Base-by-base conservation (phyloP, 75 land plant genomes). In the Cryptomeria japonica region DNA sequence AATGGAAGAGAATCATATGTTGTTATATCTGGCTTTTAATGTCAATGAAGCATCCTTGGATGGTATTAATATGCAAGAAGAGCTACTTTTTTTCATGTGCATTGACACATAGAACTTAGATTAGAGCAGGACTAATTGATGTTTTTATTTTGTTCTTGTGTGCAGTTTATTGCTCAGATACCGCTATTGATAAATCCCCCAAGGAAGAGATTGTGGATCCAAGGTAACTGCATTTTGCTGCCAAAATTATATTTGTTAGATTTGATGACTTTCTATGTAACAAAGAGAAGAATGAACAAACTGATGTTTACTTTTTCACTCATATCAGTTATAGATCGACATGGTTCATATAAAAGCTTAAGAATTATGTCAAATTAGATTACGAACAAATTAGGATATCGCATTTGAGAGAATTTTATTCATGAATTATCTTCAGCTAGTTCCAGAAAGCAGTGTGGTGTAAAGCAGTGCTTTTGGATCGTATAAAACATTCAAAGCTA, bases 101-200 rank as follows among this genome's bases (percentile, higher is more conserved):
- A 73, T 73, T 73, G 37, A 12, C 15, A 73, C 28, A 32, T 73
- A 34, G 34, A 73, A 31, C 77, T 32, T 34, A 14, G 34, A 73
- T 11, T 36, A 73, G 77, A 73, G 77, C 37, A 73, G 77, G 37
- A 73, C 77, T 73, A 73, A 73, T 73, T 73, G 77, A 73, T 34
- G 31, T 32, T 73, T 73, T 73, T 13, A 73, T 73, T 73, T 73
- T 73, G 37, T 73, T 73, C 14, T 73, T 73, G 37, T 34, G 15
- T 73, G 77, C 77, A 73, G 77, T 73, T 73, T 73, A 73, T 32
- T 73, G 77, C 37, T 73, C 77, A 73, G 38, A 73, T 73, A 13
- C 37, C 1, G 38, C 37, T 73, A 73, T 31, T 73, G 13, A 34
- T 31, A 2, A 73, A 73, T 34, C 37, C 77, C 12, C 7, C 37